These are phyloP conservation scores for Coemansia sp. DNA, from an alignment of 192 early-diverging fungal genomes.

Conservation along the genomic window DNA sequence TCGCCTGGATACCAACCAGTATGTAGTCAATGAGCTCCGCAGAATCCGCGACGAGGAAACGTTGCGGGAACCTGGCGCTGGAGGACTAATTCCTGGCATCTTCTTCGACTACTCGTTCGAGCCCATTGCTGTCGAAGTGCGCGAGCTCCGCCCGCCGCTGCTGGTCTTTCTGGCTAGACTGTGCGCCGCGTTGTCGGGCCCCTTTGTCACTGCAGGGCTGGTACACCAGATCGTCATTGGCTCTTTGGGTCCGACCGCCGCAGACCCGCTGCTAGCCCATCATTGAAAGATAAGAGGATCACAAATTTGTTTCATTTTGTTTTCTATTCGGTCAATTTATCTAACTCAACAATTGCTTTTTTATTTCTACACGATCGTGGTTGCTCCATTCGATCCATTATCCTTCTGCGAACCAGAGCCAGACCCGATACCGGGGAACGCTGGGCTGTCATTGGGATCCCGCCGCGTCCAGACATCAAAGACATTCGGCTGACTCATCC, in stretches of 20 bases:
- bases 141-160: conserved; percentile 65
- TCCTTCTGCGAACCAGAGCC: background rate
- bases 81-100: conserved; percentile 66
- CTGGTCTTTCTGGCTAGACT: conserved; percentile 75
- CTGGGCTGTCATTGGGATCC: background rate
- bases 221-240: conserved; percentile 41
- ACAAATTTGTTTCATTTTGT: no score
- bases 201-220: conserved; percentile 71
- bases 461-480: conserved; percentile 48
- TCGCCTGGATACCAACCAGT: conserved; percentile 86
- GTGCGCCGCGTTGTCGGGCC: conserved; percentile 86
- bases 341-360: no score
- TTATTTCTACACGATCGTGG: no score
- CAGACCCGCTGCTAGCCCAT: no score
- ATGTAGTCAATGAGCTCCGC: conserved; percentile 86
- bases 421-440: background rate
- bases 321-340: no score
- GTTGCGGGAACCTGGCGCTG: no score
- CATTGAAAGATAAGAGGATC: no score
- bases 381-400: no score
- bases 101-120: conserved; percentile 95
- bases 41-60: conserved; percentile 18
- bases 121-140: conserved; percentile 80
- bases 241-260: no score
- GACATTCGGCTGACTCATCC: conserved; percentile 34